Conservation (phyloP, 2,329 filamentous ascomycete species). For the Pseudopyrenochaeta lycopersici region DNA sequence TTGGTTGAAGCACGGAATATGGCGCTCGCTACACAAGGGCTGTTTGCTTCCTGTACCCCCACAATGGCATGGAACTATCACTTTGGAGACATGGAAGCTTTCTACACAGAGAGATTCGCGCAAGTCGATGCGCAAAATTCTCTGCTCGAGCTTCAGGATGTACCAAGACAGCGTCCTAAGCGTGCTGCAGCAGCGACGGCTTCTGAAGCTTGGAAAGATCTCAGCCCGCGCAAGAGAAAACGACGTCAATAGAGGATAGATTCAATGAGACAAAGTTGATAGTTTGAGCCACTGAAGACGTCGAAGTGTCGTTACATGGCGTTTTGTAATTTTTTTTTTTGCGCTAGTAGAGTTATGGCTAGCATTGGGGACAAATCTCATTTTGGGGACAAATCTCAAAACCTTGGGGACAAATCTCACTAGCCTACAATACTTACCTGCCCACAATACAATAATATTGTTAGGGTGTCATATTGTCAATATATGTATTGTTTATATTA, state of each 20-base stretch:
- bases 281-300: neutral
- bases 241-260: neutral
- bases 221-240: slow-evolving; percentile 2
- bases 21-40: slow-evolving; percentile 16
- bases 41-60: slow-evolving; percentile 15
- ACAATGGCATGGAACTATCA: slow-evolving; percentile 26
- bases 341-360: slow-evolving; percentile 1
- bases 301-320: neutral
- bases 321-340: neutral
- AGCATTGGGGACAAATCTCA: slow-evolving; percentile 8
- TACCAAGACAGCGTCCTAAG: neutral
- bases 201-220: slow-evolving; percentile 6
- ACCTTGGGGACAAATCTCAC: too few species aligned
- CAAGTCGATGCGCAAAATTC: slow-evolving; percentile 18
- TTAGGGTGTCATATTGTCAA: too few species aligned
- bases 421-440: too few species aligned
- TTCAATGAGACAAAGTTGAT: neutral
- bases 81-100: slow-evolving; percentile 22
- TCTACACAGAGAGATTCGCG: slow-evolving; percentile 21
- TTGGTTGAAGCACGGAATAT: slow-evolving; percentile 4
- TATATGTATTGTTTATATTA: too few species aligned
- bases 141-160: neutral
- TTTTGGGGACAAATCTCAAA: neutral
- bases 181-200: slow-evolving; percentile 6
- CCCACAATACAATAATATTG: too few species aligned